These are phyloP conservation scores for Westerdykella aurantiaca DNA, from an alignment of 2,329 filamentous ascomycete genomes.

Conservation along the genomic window DNA sequence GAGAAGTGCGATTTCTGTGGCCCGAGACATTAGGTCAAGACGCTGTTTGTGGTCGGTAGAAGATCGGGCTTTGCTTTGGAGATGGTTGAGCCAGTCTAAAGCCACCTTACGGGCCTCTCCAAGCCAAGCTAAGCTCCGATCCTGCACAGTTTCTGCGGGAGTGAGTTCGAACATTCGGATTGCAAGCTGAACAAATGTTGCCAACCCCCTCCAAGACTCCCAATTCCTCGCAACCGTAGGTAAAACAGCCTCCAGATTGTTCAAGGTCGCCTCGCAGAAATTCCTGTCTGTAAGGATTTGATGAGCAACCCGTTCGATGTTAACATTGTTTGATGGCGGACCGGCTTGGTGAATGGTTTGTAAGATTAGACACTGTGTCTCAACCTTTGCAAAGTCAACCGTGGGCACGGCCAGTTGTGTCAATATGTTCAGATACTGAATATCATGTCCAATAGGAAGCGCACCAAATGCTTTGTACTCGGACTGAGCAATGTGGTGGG, in stretches of 20 bases:
- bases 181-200: constrained; percentile 38
- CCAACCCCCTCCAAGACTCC: constrained; percentile 39
- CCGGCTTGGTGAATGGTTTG: constrained; percentile 50
- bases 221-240: constrained; percentile 18
- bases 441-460: constrained; percentile 43
- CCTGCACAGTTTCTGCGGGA: constrained; percentile 9
- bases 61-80: constrained; percentile 27
- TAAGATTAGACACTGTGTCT: constrained; percentile 44
- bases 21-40: constrained; percentile 9
- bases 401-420: constrained; percentile 45
- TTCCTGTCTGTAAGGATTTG: constrained; percentile 26
- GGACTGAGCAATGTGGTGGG: constrained; percentile 44
- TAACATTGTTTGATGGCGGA: constrained; percentile 11
- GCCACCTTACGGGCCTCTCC: constrained; percentile 27
- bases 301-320: constrained; percentile 34
- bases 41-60: constrained; percentile 19
- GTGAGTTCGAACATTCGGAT: constrained; percentile 43
- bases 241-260: constrained; percentile 11
- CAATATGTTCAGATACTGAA: constrained; percentile 55
- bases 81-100: constrained; percentile 36
- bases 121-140: constrained; percentile 30
- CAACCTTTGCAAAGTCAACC: constrained; percentile 48
- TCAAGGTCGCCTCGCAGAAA: constrained; percentile 26
- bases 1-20: constrained; percentile 39
- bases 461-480: constrained; percentile 51